These are phyloP conservation scores for Aristolochia contorta DNA, from an alignment of 164 flowering plant species.

Conservation along the genomic window DNA sequence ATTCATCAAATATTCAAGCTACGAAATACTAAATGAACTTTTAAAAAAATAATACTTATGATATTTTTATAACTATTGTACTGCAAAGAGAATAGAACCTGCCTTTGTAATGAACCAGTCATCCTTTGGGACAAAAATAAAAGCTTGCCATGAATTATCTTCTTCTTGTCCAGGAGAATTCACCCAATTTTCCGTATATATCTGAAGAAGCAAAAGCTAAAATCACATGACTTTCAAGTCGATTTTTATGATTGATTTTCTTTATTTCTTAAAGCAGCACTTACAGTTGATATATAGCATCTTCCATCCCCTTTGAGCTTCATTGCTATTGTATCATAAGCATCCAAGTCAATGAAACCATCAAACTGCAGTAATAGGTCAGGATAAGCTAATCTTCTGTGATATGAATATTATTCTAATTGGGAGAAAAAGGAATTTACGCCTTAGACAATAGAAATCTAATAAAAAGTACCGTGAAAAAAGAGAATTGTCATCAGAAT, in stretches of 20 bases:
- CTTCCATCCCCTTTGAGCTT: slow-evolving; percentile 95
- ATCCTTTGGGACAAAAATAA: slow-evolving; percentile 72
- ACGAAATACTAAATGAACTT: no score
- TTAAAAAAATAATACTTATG: no score
- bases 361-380: slow-evolving; percentile 48
- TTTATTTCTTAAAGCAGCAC: slow-evolving; percentile 11
- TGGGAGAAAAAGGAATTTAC: no score
- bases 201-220: slow-evolving; percentile 32
- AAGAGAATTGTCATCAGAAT: no score
- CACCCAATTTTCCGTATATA: slow-evolving; percentile 98
- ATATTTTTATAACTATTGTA: no score
- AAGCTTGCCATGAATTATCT: slow-evolving; percentile 99
- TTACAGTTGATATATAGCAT: slow-evolving; percentile 90
- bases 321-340: slow-evolving; percentile 79
- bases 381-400: no score
- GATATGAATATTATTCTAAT: no score
- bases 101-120: slow-evolving; percentile 85
- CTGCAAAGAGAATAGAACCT: slow-evolving; percentile 17
- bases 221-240: not conserved
- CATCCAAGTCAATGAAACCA: slow-evolving; percentile 88
- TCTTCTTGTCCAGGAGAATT: slow-evolving; percentile 86
- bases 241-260: not conserved
- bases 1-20: no score
- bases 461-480: no score
- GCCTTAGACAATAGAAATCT: no score